Percentiles rank a stretch among this genome's conserved stretches.
phyloP scores from a whole-genome alignment of 179 eudicot genomes.

The Vitellaria paradoxa region DNA sequence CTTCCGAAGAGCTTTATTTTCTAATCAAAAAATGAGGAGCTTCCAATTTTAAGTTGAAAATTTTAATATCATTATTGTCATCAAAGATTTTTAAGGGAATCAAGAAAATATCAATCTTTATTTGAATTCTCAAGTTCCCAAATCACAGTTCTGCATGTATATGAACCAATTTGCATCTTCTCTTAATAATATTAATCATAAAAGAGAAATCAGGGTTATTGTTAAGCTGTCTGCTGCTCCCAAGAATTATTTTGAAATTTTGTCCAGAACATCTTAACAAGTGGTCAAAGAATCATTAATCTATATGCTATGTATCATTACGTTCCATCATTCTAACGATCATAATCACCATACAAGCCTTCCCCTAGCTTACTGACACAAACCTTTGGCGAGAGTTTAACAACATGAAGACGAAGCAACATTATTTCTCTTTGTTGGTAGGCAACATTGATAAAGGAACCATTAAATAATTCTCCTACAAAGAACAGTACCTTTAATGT shows the following conservation, averaged over 20 bases:
- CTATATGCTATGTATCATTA: not conserved
- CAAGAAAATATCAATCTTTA: not conserved
- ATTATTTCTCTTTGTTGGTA: not conserved
- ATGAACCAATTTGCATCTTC: not conserved
- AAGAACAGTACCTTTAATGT: constrained; percentile 63
- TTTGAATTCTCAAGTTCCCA: constrained; percentile 4
- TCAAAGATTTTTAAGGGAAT: not conserved
- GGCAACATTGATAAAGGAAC: not conserved
- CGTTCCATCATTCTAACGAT: not conserved
- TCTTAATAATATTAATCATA: not conserved
- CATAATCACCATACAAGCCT: not conserved
- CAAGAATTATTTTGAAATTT: not conserved
- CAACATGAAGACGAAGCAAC: not conserved
- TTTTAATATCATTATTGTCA: not conserved
- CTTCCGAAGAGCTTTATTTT: not conserved
- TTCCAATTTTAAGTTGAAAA: not conserved
- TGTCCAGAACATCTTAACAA: not conserved
- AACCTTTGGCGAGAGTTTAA: not conserved
- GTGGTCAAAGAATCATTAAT: not conserved
- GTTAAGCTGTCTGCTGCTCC: not conserved
- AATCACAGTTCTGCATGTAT: not conserved
- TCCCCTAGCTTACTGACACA: not conserved
- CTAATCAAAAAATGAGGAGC: not conserved
- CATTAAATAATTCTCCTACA: not conserved
- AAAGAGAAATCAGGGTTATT: not conserved